Evolutionary conservation across 2,329 filamentous ascomycete species (phyloP), one percentile per base, ranked within the genome.

Genomic region (Colletotrichum tabaci): DNA sequence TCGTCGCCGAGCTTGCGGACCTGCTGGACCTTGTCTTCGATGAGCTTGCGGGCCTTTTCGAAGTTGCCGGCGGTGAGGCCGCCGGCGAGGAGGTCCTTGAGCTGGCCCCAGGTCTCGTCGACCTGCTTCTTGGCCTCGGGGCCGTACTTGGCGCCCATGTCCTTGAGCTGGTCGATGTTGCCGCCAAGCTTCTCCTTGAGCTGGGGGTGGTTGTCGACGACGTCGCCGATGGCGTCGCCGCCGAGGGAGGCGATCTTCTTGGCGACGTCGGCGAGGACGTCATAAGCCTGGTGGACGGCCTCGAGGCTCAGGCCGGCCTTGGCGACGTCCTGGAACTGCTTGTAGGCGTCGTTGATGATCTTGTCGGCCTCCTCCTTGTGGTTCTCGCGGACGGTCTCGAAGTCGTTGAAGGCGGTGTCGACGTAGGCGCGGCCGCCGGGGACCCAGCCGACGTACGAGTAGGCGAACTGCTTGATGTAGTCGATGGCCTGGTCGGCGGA

Each of bases 41-140:
- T 83, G 49, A 95, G 78, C 74, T 89, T 87, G 73, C 87, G 86
- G 26, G 90, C 86, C 76, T 89, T 90, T 63, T 88, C 84, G 0
- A 87, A 75, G 55, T 84, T 88, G 18, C 81, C 79, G 0, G 84
- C 83, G 60, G 85, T 89, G 63, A 93, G 77, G 2, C 92, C 92
- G 16, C 86, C 86, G 56, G 89, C 87, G 66, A 93, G 78, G 58
- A 94, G 86, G 49, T 92, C 89, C 75, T 86, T 86, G 74, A 93
- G 83, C 79, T 94, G 87, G 38, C 86, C 79, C 88, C 91, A 94
- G 1, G 92, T 93, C 80, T 92, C 86, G 66, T 94, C 91, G 6
- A 93, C 88, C 80, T 93, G 87, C 85, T 94, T 91, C 87, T 94
- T 93, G 0, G 91, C 92, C 77, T 94, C 91, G 0, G 92, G 93